Evolutionary conservation across 345 rosid genomes (phyloP).

Genomic region (Excoecaria agallocha): DNA sequence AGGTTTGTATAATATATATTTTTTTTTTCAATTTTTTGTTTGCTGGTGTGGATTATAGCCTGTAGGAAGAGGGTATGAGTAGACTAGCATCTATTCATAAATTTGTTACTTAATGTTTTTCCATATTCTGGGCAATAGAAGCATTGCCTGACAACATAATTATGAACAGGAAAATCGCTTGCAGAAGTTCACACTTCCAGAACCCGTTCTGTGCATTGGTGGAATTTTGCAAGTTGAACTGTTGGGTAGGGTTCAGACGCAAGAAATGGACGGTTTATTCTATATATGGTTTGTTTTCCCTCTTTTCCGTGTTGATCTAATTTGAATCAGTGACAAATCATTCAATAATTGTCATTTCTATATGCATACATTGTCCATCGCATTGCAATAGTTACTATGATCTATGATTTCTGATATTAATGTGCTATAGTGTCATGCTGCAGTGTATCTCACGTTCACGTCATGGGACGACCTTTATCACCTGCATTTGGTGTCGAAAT

Average conservation of each 20-base stretch:
- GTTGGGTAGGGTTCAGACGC: slow-evolving; percentile 82
- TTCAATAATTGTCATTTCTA: too few relatives aligned
- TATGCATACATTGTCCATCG: not conserved
- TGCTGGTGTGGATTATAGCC: too few relatives aligned
- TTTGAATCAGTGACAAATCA: not conserved
- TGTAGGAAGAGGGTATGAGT: too few relatives aligned
- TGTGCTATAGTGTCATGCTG: slow-evolving; percentile 24
- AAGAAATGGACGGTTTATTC: slow-evolving; percentile 71
- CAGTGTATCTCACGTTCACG: slow-evolving; percentile 75
- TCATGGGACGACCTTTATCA: slow-evolving; percentile 56
- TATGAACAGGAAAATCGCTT: slow-evolving; percentile 61
- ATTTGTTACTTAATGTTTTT: not conserved
- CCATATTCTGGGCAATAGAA: not conserved
- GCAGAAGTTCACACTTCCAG: slow-evolving; percentile 83
- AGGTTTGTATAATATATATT: too few relatives aligned
- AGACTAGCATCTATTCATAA: too few relatives aligned
- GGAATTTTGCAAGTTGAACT: slow-evolving; percentile 78
- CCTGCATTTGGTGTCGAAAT: slow-evolving; percentile 46
- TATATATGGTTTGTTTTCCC: slow-evolving; percentile 66
- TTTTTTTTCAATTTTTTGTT: too few relatives aligned
- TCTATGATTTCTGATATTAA: not conserved
- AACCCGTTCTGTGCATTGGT: slow-evolving; percentile 82
- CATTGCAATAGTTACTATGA: not conserved
- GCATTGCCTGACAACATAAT: not conserved
- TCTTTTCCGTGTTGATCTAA: not conserved